These are phyloP conservation scores for Parascedosporium putredinis DNA, from an alignment of 2,329 filamentous ascomycete species.

Conservation along the genomic window DNA sequence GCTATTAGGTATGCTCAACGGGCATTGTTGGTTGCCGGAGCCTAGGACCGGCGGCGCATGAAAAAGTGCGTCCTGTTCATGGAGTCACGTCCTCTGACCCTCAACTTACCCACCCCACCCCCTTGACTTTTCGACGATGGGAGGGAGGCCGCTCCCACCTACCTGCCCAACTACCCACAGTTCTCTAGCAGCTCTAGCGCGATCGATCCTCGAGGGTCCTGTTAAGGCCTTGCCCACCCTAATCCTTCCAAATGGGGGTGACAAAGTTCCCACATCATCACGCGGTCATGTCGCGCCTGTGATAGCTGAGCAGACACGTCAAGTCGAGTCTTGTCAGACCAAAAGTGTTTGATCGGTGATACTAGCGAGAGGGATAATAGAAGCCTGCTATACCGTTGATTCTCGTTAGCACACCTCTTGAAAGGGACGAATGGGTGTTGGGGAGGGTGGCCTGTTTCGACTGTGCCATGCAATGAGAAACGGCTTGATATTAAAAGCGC, in stretches of 20 bases:
- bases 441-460: slow-evolving; percentile 1
- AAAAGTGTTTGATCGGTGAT: slow-evolving; percentile 4
- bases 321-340: not conserved
- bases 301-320: slow-evolving; percentile 1
- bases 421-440: not conserved
- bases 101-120: too few species aligned
- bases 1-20: too few species aligned
- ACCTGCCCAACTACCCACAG: too few species aligned
- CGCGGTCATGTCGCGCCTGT: slow-evolving; percentile 6
- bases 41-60: too few species aligned
- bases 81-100: too few species aligned
- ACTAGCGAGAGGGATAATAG: slow-evolving; percentile 5
- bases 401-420: not conserved
- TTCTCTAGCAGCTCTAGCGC: too few species aligned
- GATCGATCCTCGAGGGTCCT: not conserved
- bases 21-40: too few species aligned
- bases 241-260: slow-evolving; percentile 1
- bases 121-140: too few species aligned
- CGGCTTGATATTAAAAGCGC: slow-evolving; percentile 9
- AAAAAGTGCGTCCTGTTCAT: too few species aligned
- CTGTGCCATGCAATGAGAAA: slow-evolving; percentile 4
- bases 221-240: not conserved
- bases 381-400: slow-evolving; percentile 2
- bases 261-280: slow-evolving; percentile 7
- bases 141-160: too few species aligned